These are phyloP conservation scores for Podila clonocystis DNA, from an alignment of 192 early-diverging fungal genomes.

Conservation along the genomic window DNA sequence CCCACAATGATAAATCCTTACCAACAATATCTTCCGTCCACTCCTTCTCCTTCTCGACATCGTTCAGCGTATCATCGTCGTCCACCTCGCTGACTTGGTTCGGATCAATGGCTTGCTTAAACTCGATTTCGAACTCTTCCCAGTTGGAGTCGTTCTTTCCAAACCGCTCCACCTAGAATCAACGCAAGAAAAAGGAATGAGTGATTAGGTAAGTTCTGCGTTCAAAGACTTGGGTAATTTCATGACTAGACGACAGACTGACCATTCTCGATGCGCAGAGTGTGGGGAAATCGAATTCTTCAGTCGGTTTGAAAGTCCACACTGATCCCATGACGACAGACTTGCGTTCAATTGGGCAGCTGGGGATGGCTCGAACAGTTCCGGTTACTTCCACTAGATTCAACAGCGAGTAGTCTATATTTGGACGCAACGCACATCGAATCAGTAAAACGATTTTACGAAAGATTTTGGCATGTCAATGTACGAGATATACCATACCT, in stretches of 20 bases:
- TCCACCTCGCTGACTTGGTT: not conserved
- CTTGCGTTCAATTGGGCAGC: constrained; percentile 80
- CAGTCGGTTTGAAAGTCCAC: constrained; percentile 83
- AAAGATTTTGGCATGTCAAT: not conserved
- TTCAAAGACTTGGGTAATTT: not conserved
- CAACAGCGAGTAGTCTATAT: constrained; percentile 37
- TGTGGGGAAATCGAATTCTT: constrained; percentile 66
- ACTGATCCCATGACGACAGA: constrained; percentile 93
- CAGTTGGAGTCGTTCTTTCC: constrained; percentile 82
- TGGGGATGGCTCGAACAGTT: constrained; percentile 68
- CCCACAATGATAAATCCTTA: not conserved
- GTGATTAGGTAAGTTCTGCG: not conserved
- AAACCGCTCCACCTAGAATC: constrained; percentile 78
- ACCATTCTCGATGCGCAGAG: constrained; percentile 84
- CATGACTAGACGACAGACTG: not conserved
- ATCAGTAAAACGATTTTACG: no score
- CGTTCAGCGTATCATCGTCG: not conserved
- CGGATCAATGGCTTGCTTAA: constrained; percentile 27
- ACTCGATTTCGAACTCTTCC: constrained; percentile 75
- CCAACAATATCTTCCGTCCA: constrained; percentile 19
- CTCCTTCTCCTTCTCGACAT: not conserved
- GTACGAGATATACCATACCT: constrained; percentile 24
- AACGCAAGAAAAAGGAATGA: not conserved
- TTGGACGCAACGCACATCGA: no score
- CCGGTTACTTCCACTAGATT: constrained; percentile 17